A percentile compares a stretch with the other conserved stretches of the same genome.
These are phyloP conservation scores for Backusella psychrophila DNA, from an alignment of 192 early-diverging fungal genomes.

Conservation along the genomic window DNA sequence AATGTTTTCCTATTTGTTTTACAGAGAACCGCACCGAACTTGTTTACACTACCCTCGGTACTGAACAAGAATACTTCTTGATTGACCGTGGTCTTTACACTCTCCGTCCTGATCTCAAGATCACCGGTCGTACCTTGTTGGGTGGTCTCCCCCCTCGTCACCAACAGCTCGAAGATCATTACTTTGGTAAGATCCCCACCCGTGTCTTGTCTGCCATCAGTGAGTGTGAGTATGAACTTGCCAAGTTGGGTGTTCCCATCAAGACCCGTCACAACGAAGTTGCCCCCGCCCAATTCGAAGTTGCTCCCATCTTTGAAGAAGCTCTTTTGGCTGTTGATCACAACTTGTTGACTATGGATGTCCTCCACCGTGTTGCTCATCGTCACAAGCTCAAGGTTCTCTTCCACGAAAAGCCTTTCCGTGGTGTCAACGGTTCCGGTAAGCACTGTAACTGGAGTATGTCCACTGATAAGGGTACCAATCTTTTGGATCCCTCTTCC, in stretches of 20 bases:
- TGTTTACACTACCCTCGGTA: slow-evolving; percentile 91
- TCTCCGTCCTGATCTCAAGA: slow-evolving; percentile 94
- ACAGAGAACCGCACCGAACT: slow-evolving; percentile 51
- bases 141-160: slow-evolving; percentile 94
- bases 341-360: slow-evolving; percentile 98
- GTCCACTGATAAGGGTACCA: slow-evolving; percentile 91
- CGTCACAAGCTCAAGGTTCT: slow-evolving; percentile 94
- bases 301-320: slow-evolving; percentile 98
- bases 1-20: neutral
- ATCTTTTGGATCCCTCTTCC: slow-evolving; percentile 93
- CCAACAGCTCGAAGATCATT: slow-evolving; percentile 99
- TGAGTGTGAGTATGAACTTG: slow-evolving; percentile 92
- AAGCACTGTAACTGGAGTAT: slow-evolving; percentile 99
- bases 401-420: slow-evolving; percentile 99
- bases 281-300: slow-evolving; percentile 95
- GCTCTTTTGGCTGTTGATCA: slow-evolving; percentile 94
- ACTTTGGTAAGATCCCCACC: slow-evolving; percentile 96
- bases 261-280: slow-evolving; percentile 99
- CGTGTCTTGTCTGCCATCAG: slow-evolving; percentile 90
- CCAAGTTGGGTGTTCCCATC: slow-evolving; percentile 92
- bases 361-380: slow-evolving; percentile 95
- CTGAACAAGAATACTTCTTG: slow-evolving; percentile 98
- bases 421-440: slow-evolving; percentile 96
- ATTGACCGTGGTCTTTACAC: slow-evolving; percentile 94
- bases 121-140: slow-evolving; percentile 92